Percentiles rank a stretch among this genome's conserved stretches.
Evolutionary conservation across 805 yeast genomes (phyloP).

Genomic region (Lipomyces kockii): DNA sequence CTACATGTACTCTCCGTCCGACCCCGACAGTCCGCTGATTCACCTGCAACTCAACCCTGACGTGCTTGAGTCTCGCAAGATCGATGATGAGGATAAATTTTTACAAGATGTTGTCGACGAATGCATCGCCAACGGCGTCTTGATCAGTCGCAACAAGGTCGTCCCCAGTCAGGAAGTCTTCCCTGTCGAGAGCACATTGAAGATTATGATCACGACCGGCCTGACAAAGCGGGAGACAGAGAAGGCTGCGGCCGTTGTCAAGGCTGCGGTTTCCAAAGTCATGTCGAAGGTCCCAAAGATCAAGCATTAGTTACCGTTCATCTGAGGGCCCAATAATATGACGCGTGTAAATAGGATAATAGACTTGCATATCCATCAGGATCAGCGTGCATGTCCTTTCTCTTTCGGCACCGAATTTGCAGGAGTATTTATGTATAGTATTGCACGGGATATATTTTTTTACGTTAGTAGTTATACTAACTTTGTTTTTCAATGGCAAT

Average conservation of each 20-base stretch:
- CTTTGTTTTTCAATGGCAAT: too few species aligned
- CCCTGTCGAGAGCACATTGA: conserved; percentile 67
- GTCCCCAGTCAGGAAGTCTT: conserved; percentile 74
- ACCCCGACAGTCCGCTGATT: conserved; percentile 63
- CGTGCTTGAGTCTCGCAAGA: conserved; percentile 44
- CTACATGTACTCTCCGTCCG: conserved; percentile 33
- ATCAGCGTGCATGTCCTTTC: too few species aligned
- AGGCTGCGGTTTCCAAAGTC: conserved; percentile 36
- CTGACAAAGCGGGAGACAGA: conserved; percentile 53
- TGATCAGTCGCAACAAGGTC: conserved; percentile 67
- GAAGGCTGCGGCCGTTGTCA: conserved; percentile 47
- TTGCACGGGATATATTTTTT: too few species aligned
- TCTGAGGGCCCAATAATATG: too few species aligned
- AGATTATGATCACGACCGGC: conserved; percentile 55
- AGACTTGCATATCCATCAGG: too few species aligned
- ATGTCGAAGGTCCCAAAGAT: conserved; percentile 34
- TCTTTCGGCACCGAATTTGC: too few species aligned
- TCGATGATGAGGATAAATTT: conserved; percentile 59
- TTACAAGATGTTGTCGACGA: conserved; percentile 69
- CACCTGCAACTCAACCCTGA: conserved; percentile 64
- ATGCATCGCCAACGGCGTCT: conserved; percentile 57
- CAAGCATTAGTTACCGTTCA: conserved; percentile 12
- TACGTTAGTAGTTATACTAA: too few species aligned
- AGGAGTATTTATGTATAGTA: too few species aligned
- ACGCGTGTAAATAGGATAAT: too few species aligned